A percentile compares a stretch with the other conserved stretches of the same genome.
Conservation (phyloP, 202 grass and related monocot species). For the Schoenoplectus tabernaemontani region DNA sequence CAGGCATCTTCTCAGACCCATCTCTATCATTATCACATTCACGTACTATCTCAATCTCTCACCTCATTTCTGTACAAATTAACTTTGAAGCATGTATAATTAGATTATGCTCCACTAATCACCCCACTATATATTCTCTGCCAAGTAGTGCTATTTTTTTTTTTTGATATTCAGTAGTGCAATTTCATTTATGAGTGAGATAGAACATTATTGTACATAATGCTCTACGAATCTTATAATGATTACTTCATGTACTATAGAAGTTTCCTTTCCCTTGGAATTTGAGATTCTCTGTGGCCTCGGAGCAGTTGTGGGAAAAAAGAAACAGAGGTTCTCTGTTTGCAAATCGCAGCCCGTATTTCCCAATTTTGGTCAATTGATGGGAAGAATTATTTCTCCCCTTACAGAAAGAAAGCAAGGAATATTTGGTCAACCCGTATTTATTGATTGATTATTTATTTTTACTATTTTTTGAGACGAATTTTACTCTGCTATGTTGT, state of each 20-base stretch:
- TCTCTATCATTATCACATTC: constrained; percentile 5
- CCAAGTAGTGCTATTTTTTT: neutral
- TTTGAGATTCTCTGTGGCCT: neutral
- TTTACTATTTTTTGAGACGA: too few relatives aligned
- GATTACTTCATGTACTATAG: neutral
- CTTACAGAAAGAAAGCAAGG: too few relatives aligned
- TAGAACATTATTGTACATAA: too few relatives aligned
- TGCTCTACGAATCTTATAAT: constrained; percentile 19
- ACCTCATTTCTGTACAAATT: neutral
- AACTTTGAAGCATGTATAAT: constrained; percentile 12
- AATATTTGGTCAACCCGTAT: too few relatives aligned
- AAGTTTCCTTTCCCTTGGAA: neutral
- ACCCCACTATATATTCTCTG: constrained; percentile 5
- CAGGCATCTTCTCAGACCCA: constrained; percentile 3
- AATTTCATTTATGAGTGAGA: neutral
- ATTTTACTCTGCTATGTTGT: too few relatives aligned
- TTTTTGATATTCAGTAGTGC: neutral
- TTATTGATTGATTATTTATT: too few relatives aligned
- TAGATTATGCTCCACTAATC: neutral
- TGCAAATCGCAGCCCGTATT: too few relatives aligned
- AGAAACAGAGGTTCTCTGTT: too few relatives aligned
- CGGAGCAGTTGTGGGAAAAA: neutral
- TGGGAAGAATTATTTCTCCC: too few relatives aligned
- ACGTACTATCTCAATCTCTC: neutral
- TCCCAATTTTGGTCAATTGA: too few relatives aligned